Conservation (phyloP, 495 filamentous ascomycete genomes). For the Parathielavia hyrcaniae region DNA sequence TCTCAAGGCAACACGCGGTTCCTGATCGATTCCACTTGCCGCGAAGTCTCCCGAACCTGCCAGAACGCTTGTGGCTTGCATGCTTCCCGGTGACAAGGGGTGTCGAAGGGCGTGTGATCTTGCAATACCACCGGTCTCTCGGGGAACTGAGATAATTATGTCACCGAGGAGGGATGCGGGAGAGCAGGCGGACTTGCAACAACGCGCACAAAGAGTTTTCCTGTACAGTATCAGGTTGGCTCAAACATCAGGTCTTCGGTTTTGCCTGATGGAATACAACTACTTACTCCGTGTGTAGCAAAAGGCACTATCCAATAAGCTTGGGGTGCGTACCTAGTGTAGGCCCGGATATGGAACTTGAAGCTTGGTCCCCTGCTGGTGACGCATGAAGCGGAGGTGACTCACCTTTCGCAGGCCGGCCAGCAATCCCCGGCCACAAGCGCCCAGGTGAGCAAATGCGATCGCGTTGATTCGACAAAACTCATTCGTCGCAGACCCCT, state of each 20-base stretch:
- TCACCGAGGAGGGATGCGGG: background rate
- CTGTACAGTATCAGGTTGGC: too few species aligned
- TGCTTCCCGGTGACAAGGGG: background rate
- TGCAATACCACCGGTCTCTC: background rate
- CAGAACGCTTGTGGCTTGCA: constrained; percentile 3
- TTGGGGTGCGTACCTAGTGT: too few species aligned
- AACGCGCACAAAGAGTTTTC: too few species aligned
- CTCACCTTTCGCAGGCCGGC: constrained; percentile 1
- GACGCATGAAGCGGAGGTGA: background rate
- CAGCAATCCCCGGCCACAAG: background rate
- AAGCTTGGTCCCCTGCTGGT: too few species aligned
- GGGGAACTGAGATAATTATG: background rate
- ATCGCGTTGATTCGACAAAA: background rate
- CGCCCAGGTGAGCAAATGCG: constrained; percentile 4
- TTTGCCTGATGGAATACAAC: constrained; percentile 6
- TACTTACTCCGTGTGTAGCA: too few species aligned
- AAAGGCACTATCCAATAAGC: too few species aligned
- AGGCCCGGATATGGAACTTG: too few species aligned
- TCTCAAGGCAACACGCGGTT: background rate
- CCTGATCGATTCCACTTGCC: background rate
- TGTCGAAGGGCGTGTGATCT: constrained; percentile 2
- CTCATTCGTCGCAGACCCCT: background rate
- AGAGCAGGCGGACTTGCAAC: too few species aligned
- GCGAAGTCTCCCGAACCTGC: constrained; percentile 2
- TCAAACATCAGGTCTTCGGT: constrained; percentile 1